These are phyloP conservation scores for Epichloe festucae DNA, from an alignment of 2,329 filamentous ascomycete genomes.

Conservation along the genomic window DNA sequence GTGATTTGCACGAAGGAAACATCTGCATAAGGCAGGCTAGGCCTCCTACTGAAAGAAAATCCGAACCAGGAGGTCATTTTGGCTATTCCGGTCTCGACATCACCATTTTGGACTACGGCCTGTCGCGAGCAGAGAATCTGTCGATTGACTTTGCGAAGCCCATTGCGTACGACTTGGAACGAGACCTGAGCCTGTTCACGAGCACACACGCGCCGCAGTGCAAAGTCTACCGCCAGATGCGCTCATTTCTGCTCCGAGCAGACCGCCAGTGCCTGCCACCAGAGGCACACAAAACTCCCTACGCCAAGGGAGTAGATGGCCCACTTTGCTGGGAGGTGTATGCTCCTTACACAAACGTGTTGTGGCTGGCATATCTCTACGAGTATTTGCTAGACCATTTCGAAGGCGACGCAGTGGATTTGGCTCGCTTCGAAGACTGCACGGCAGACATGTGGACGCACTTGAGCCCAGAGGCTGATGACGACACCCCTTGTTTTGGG, in stretches of 20 bases:
- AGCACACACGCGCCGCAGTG: conserved; percentile 48
- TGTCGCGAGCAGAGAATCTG: conserved; percentile 43
- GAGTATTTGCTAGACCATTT: conserved; percentile 37
- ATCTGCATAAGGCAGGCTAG: conserved; percentile 40
- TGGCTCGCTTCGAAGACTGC: conserved; percentile 31
- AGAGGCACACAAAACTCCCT: conserved; percentile 31
- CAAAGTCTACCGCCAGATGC: conserved; percentile 49
- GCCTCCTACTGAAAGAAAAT: conserved; percentile 18
- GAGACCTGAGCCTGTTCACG: conserved; percentile 45
- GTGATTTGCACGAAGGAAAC: conserved; percentile 54
- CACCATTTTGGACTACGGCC: conserved; percentile 52
- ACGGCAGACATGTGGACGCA: conserved; percentile 42
- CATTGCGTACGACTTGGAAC: conserved; percentile 46
- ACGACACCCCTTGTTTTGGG: conserved; percentile 35
- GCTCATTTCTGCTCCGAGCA: conserved; percentile 40
- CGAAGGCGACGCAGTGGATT: conserved; percentile 30
- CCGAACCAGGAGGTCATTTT: conserved; percentile 27
- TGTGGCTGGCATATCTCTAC: conserved; percentile 53
- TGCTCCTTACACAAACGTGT: conserved; percentile 49
- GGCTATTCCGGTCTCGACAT: conserved; percentile 49
- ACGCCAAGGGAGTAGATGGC: conserved; percentile 31
- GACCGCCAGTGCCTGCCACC: conserved; percentile 38
- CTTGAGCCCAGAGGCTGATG: conserved; percentile 36
- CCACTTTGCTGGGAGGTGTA: conserved; percentile 41
- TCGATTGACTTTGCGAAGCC: conserved; percentile 22